Conservation (phyloP, 129 eudicot species). For the Solidago caesia region DNA sequence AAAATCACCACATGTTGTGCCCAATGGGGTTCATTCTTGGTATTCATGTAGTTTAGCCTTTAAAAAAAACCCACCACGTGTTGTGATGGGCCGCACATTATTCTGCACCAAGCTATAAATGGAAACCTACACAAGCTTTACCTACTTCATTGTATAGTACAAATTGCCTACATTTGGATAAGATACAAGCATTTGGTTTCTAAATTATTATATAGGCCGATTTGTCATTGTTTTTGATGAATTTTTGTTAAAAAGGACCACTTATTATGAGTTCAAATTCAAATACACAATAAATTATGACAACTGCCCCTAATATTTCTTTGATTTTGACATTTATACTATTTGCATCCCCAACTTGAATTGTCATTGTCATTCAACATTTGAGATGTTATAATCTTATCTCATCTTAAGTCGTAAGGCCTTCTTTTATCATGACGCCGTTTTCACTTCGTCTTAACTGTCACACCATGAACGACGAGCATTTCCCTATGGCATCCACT, state of each 20-base stretch:
- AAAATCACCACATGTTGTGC: too few relatives aligned
- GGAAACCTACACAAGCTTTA: not conserved
- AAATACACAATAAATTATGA: slow-evolving; percentile 11
- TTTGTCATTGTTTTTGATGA: not conserved
- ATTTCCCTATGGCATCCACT: too few relatives aligned
- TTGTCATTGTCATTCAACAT: not conserved
- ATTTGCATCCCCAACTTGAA: slow-evolving; percentile 5
- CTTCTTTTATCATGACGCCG: too few relatives aligned
- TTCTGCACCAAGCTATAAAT: not conserved
- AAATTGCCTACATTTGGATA: not conserved
- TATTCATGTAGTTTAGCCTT: too few relatives aligned
- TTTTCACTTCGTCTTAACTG: too few relatives aligned
- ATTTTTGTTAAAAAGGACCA: not conserved
- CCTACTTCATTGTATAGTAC: not conserved
- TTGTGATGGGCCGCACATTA: not conserved
- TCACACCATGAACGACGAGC: too few relatives aligned
- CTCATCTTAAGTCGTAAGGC: too few relatives aligned
- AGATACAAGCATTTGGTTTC: not conserved
- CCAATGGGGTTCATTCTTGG: too few relatives aligned
- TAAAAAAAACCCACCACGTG: not conserved
- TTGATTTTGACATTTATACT: not conserved
- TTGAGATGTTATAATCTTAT: not conserved
- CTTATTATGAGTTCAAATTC: not conserved
- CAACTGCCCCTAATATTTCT: slow-evolving; percentile 6
- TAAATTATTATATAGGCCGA: not conserved